Percentiles rank a stretch among this genome's conserved stretches.
Evolutionary conservation across 2,329 filamentous ascomycete species (phyloP).

Genomic region (Epichloe amarillans): DNA sequence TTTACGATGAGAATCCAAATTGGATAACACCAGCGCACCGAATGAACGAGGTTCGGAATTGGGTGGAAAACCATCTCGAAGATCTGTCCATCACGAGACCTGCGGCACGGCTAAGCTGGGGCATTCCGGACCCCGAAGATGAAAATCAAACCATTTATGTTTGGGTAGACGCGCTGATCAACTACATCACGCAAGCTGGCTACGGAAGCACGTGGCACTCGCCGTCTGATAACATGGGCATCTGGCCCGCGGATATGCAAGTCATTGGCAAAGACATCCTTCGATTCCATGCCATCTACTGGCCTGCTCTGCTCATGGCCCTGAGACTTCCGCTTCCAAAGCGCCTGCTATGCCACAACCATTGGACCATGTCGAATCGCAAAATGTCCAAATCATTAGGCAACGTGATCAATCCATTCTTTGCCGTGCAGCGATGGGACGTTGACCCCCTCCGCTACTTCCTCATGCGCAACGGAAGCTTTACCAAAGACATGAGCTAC

Average conservation of each 20-base stretch:
- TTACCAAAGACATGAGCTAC: constrained; percentile 71
- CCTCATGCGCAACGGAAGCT: constrained; percentile 65
- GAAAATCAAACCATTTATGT: constrained; percentile 86
- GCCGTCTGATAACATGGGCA: constrained; percentile 43
- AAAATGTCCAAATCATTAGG: constrained; percentile 97
- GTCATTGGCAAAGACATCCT: constrained; percentile 95
- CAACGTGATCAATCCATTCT: constrained; percentile 90
- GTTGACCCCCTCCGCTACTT: constrained; percentile 84
- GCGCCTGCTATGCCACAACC: constrained; percentile 74
- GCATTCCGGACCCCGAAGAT: constrained; percentile 78
- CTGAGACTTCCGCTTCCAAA: constrained; percentile 66
- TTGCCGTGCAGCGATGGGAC: constrained; percentile 79
- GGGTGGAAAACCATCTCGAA: constrained; percentile 64
- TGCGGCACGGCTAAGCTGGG: constrained; percentile 66
- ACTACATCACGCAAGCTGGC: constrained; percentile 79
- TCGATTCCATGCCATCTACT: constrained; percentile 94
- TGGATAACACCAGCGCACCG: constrained; percentile 63
- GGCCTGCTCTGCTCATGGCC: constrained; percentile 91
- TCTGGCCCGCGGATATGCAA: constrained; percentile 87
- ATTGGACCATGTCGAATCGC: constrained; percentile 82
- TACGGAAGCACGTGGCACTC: constrained; percentile 53
- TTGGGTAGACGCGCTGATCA: constrained; percentile 91
- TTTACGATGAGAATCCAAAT: constrained; percentile 63
- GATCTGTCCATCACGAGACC: constrained; percentile 88
- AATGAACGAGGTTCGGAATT: constrained; percentile 65